phyloP scores from a whole-genome alignment of 1,139 yeast species.

The Sugiyamaella neomexicana region DNA sequence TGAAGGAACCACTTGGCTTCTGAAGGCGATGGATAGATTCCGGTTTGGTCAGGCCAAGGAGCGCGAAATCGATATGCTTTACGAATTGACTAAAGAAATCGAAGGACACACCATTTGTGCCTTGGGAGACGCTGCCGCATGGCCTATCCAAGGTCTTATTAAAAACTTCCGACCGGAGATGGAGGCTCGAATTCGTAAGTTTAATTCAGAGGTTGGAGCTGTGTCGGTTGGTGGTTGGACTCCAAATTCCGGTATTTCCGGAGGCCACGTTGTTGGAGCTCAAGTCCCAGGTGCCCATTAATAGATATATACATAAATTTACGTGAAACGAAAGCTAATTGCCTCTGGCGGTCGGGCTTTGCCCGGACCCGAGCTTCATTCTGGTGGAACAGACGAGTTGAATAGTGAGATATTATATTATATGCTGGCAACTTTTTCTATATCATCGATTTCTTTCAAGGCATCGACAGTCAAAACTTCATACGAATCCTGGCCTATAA shows the following conservation, averaged over 20 bases:
- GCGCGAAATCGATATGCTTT: constrained; percentile 78
- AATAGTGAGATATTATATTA: not conserved
- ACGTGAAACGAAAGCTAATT: not conserved
- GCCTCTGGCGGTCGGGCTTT: not conserved
- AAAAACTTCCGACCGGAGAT: constrained; percentile 79
- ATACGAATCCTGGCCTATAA: constrained; percentile 58
- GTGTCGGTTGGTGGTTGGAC: constrained; percentile 79
- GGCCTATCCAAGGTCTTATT: constrained; percentile 89
- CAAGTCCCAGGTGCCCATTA: constrained; percentile 43
- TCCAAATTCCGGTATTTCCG: constrained; percentile 56
- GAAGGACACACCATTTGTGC: constrained; percentile 93
- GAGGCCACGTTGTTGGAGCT: constrained; percentile 65
- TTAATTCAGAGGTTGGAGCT: constrained; percentile 47
- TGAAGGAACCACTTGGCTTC: constrained; percentile 87
- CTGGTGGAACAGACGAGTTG: too few species aligned
- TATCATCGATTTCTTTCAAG: constrained; percentile 77
- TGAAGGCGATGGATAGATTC: constrained; percentile 81
- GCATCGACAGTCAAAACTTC: constrained; percentile 78
- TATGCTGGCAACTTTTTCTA: constrained; percentile 46
- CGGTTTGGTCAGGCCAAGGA: constrained; percentile 73
- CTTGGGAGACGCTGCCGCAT: constrained; percentile 88
- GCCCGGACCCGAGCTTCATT: constrained; percentile 1
- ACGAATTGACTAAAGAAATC: constrained; percentile 77
- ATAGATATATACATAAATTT: constrained; percentile 3
- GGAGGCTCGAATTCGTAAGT: constrained; percentile 65